Evolutionary conservation across 805 yeast species (phyloP).

Genomic region (Wickerhamiella slavikovae): DNA sequence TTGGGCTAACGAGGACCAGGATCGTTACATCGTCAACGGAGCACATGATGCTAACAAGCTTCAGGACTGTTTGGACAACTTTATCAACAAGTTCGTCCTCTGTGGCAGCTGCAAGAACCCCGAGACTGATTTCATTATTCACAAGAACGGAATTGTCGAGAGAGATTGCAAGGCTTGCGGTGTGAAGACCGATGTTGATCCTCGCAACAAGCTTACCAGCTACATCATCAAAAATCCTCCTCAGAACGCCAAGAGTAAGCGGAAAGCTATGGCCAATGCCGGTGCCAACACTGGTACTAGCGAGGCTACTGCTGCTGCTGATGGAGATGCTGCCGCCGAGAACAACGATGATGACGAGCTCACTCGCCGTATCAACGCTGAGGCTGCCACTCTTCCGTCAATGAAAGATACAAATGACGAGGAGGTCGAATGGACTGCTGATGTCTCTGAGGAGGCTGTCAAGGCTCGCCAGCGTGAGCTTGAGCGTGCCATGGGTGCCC

Average conservation of each 20-base stretch:
- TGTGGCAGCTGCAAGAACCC: constrained; percentile 95
- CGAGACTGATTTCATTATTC: constrained; percentile 77
- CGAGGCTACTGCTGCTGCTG: constrained; percentile 14
- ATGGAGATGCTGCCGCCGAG: constrained; percentile 15
- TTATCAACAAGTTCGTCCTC: constrained; percentile 76
- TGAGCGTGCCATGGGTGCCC: constrained; percentile 27
- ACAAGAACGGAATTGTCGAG: constrained; percentile 51
- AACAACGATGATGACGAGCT: constrained; percentile 46
- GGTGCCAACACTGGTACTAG: constrained; percentile 18
- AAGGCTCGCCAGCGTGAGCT: constrained; percentile 76
- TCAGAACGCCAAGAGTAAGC: constrained; percentile 23
- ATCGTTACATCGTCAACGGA: constrained; percentile 86
- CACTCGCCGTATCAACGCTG: constrained; percentile 63
- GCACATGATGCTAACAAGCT: constrained; percentile 75
- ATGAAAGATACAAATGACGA: constrained; percentile 28
- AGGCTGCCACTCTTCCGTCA: constrained; percentile 48
- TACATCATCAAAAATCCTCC: constrained; percentile 80
- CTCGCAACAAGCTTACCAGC: constrained; percentile 69
- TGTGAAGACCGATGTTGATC: constrained; percentile 62
- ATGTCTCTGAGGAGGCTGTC: constrained; percentile 90
- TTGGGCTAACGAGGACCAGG: constrained; percentile 52
- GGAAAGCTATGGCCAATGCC: constrained; percentile 76
- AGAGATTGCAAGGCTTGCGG: constrained; percentile 99
- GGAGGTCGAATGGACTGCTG: constrained; percentile 95
- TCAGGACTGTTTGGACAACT: constrained; percentile 88